Conservation (phyloP, 306 rosid species). For the Clitoria ternatea region DNA sequence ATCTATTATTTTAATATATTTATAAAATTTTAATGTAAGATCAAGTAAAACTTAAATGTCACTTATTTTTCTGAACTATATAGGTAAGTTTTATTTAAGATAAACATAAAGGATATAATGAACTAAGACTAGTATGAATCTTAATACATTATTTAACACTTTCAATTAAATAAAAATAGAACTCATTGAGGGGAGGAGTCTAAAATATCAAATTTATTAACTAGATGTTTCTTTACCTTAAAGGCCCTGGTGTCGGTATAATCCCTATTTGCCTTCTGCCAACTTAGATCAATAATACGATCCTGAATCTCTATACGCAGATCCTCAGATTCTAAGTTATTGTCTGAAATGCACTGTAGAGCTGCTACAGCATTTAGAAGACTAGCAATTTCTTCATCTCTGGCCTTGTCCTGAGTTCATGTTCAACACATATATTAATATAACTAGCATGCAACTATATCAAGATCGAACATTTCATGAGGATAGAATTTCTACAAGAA, state of each 20-base stretch:
- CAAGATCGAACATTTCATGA: slow-evolving; percentile 3
- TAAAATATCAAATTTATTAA: too few relatives aligned
- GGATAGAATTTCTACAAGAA: neutral
- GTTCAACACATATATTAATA: neutral
- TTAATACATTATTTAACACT: too few relatives aligned
- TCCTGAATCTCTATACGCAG: slow-evolving; percentile 22
- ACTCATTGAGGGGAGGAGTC: too few relatives aligned
- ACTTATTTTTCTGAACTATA: too few relatives aligned
- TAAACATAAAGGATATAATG: too few relatives aligned
- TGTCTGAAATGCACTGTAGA: slow-evolving; percentile 40
- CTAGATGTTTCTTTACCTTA: too few relatives aligned
- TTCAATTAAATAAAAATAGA: too few relatives aligned
- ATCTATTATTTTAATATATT: too few relatives aligned
- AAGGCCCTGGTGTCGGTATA: neutral
- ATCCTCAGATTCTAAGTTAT: slow-evolving; percentile 32
- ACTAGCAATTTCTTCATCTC: slow-evolving; percentile 34
- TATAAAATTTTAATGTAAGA: too few relatives aligned
- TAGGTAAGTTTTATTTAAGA: too few relatives aligned
- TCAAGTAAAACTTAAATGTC: too few relatives aligned
- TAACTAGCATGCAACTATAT: neutral
- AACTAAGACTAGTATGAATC: too few relatives aligned
- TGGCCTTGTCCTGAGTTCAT: slow-evolving; percentile 35
- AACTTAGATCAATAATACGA: slow-evolving; percentile 27
- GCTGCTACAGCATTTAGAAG: slow-evolving; percentile 28
- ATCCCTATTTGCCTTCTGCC: slow-evolving; percentile 4